A percentile compares a stretch with the other conserved stretches of the same genome.
Conservation (phyloP, 768 basidiomycete species). For the Cubamyces sp. region DNA sequence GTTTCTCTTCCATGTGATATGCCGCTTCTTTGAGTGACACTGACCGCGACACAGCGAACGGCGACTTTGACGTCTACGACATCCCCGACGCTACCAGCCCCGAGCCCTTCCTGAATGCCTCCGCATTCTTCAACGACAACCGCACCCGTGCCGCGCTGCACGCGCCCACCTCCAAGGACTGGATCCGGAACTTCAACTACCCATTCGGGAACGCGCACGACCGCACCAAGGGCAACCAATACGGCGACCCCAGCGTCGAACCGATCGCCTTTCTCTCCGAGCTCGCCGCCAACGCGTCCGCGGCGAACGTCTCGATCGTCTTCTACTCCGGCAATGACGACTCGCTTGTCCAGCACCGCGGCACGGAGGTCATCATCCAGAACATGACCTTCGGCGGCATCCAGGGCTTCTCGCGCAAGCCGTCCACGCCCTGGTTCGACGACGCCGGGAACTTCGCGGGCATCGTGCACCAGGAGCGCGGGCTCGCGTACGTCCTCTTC, state of each 20-base stretch:
- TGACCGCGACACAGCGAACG: constrained; percentile 16
- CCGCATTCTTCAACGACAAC: constrained; percentile 65
- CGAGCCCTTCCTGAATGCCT: constrained; percentile 51
- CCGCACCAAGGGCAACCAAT: constrained; percentile 22
- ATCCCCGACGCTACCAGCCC: constrained; percentile 41
- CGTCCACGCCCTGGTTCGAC: constrained; percentile 69
- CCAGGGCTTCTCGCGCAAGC: constrained; percentile 70
- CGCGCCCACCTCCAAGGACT: constrained; percentile 63
- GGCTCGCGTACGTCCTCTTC: constrained; percentile 48
- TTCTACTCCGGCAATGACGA: constrained; percentile 75
- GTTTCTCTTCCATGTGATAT: neutral
- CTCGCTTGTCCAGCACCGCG: constrained; percentile 61
- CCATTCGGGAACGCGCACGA: constrained; percentile 38
- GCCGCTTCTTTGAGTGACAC: neutral
- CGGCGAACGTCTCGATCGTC: constrained; percentile 52
- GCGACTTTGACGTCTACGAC: constrained; percentile 30
- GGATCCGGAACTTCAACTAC: constrained; percentile 41
- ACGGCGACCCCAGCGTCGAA: constrained; percentile 26
- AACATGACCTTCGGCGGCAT: constrained; percentile 83
- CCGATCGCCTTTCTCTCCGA: constrained; percentile 67
- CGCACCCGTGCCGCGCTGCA: constrained; percentile 64
- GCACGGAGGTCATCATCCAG: constrained; percentile 55
- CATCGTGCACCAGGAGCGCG: constrained; percentile 74
- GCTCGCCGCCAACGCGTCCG: constrained; percentile 64
- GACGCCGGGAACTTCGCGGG: constrained; percentile 64